Evolutionary conservation across 257 asterid genomes (phyloP).

Genomic region (Solanum arcanum): DNA sequence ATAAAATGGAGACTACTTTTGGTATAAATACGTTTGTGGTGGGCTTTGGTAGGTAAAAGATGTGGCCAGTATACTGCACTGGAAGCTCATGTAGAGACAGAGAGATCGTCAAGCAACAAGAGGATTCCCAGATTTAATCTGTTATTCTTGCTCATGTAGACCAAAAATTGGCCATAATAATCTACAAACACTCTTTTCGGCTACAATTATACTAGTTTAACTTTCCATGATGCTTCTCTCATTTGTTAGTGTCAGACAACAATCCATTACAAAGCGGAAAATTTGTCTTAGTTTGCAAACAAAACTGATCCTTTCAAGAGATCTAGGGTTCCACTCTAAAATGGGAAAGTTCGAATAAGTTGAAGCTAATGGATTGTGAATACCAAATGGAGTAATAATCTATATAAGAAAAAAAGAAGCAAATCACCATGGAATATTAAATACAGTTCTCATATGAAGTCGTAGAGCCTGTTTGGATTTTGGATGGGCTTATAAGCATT

Average conservation of each 20-base stretch:
- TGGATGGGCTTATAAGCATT: not conserved
- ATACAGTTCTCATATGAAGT: not conserved
- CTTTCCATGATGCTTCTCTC: not conserved
- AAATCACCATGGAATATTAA: not conserved
- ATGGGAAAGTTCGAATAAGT: accelerated
- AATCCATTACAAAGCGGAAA: not conserved
- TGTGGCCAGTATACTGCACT: slow-evolving; percentile 63
- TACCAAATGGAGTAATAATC: not conserved
- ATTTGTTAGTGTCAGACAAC: not conserved
- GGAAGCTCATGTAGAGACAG: slow-evolving; percentile 52
- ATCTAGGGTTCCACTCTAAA: accelerated
- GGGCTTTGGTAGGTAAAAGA: slow-evolving; percentile 49
- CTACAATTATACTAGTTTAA: not conserved
- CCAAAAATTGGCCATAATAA: not conserved
- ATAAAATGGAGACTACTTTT: not conserved
- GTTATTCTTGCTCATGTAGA: not conserved
- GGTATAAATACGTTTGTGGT: slow-evolving; percentile 9
- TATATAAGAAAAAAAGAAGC: not conserved
- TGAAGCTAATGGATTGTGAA: not conserved
- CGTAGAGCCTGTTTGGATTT: not conserved
- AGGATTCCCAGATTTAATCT: not conserved
- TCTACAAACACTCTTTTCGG: not conserved
- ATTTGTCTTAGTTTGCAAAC: not conserved
- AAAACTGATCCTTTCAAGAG: not conserved
- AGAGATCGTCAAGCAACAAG: slow-evolving; percentile 23